Conservation (phyloP, 768 basidiomycete species). For the Leccinellum rugosiceps region DNA sequence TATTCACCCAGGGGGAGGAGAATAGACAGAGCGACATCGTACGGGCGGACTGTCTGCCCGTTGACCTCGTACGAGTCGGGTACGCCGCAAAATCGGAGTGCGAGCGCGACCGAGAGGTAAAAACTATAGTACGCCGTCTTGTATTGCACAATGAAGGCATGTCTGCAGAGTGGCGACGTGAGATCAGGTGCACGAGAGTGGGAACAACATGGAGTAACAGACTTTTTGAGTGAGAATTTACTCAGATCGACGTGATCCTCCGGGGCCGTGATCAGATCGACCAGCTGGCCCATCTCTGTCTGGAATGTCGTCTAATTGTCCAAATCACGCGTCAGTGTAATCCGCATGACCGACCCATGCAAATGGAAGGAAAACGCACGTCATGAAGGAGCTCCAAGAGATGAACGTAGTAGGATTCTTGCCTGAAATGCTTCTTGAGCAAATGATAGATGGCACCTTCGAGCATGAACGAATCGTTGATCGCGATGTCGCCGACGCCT, state of each 20-base stretch:
- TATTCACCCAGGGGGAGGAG: conserved; percentile 94
- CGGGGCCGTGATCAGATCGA: conserved; percentile 93
- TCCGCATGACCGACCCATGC: not conserved
- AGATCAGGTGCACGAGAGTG: not conserved
- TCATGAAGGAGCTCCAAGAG: conserved; percentile 92
- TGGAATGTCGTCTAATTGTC: conserved; percentile 59
- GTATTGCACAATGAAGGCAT: conserved; percentile 90
- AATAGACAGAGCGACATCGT: conserved; percentile 73
- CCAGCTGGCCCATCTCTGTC: conserved; percentile 94
- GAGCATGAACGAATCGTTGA: conserved; percentile 97
- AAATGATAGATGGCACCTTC: conserved; percentile 91
- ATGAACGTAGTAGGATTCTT: conserved; percentile 80
- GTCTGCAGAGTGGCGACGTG: conserved; percentile 41
- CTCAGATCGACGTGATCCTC: conserved; percentile 83
- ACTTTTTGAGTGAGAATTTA: conserved; percentile 85
- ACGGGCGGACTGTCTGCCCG: conserved; percentile 50
- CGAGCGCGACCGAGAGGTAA: conserved; percentile 96
- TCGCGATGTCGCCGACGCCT: conserved; percentile 66
- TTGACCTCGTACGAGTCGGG: conserved; percentile 45
- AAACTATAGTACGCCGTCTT: conserved; percentile 99
- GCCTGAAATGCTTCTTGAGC: conserved; percentile 81
- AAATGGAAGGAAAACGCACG: conserved; percentile 34
- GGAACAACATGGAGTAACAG: not conserved
- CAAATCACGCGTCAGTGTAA: not conserved
- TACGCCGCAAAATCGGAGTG: conserved; percentile 75